Conservation (phyloP, 306 rosid genomes). For the Cajanus cajan region DNA sequence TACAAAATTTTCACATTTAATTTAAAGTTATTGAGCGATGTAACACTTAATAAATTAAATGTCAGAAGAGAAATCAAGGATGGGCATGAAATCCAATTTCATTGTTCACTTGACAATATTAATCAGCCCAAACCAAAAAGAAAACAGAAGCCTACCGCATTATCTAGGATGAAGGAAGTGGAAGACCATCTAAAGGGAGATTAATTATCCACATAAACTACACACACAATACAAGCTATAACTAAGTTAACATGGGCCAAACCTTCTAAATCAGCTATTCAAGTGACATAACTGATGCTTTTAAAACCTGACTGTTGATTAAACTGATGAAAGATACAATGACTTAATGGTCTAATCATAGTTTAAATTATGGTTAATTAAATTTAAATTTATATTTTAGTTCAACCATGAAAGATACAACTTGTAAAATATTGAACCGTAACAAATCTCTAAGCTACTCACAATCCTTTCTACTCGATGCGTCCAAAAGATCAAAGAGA, state of each 20-base stretch:
- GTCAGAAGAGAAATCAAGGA: too few species aligned
- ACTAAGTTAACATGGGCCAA: not conserved
- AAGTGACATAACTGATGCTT: not conserved
- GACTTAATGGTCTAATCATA: too few species aligned
- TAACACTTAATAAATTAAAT: too few species aligned
- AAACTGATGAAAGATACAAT: too few species aligned
- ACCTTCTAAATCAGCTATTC: not conserved
- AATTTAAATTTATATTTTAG: too few species aligned
- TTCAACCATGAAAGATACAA: too few species aligned
- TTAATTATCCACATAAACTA: not conserved
- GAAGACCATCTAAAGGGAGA: not conserved
- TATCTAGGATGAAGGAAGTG: not conserved
- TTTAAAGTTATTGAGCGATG: too few species aligned
- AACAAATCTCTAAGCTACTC: not conserved
- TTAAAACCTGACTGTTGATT: too few species aligned
- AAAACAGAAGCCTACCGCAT: not conserved
- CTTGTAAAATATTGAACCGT: not conserved
- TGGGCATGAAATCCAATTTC: too few species aligned
- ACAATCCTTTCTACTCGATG: not conserved
- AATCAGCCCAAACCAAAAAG: not conserved
- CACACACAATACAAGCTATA: not conserved
- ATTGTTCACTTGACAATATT: not conserved
- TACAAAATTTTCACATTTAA: too few species aligned
- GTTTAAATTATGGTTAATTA: too few species aligned
- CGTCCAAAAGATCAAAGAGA: not conserved